Evolutionary conservation across 257 asterid genomes (phyloP).

Genomic region (Apocynum venetum): DNA sequence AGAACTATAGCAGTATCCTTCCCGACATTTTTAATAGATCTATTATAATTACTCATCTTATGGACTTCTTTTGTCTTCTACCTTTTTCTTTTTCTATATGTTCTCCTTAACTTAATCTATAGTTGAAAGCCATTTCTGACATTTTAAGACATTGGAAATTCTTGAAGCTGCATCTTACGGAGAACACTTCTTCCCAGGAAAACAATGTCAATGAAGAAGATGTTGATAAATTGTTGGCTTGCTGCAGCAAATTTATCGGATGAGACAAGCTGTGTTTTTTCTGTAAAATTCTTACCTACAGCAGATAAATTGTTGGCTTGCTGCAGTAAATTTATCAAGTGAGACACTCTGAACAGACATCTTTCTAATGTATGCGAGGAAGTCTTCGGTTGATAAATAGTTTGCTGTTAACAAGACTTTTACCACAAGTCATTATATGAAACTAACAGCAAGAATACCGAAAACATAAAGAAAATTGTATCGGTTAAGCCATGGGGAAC

Average conservation of each 20-base stretch:
- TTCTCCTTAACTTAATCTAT: conserved; percentile 39
- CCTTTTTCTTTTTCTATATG: conserved; percentile 14
- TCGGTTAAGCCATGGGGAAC: not conserved
- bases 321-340: conserved; percentile 30
- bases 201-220: conserved; percentile 44
- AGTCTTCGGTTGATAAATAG: too few species aligned
- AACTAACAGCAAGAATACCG: not conserved
- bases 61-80: not conserved
- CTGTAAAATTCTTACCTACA: not conserved
- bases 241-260: conserved; percentile 28
- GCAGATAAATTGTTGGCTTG: conserved; percentile 44
- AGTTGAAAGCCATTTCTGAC: conserved; percentile 53
- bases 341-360: not conserved
- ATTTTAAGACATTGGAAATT: conserved; percentile 55
- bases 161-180: conserved; percentile 36
- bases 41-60: not conserved
- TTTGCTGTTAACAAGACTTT: too few species aligned
- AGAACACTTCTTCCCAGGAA: conserved; percentile 25
- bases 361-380: not conserved
- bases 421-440: not conserved
- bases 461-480: not conserved
- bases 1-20: conserved; percentile 70
- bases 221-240: conserved; percentile 53
- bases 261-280: not conserved
- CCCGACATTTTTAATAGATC: not conserved